Percentiles rank a stretch among this genome's conserved stretches.
These are phyloP conservation scores for Podaxis mareebaensis DNA, from an alignment of 768 basidiomycete genomes.

Conservation along the genomic window DNA sequence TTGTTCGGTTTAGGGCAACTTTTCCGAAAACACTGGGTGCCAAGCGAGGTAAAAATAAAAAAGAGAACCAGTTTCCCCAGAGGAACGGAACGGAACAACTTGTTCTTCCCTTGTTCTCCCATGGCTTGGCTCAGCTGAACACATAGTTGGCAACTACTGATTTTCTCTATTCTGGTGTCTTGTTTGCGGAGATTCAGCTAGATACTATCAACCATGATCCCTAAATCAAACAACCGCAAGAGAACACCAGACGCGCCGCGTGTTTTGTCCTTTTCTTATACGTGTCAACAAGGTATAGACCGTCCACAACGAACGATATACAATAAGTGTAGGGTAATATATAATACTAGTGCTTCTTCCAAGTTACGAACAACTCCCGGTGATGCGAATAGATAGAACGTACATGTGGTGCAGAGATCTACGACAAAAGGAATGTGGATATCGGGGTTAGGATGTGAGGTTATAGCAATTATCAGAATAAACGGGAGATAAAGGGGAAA, in stretches of 20 bases:
- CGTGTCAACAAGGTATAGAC: constrained; percentile 1
- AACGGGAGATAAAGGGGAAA: not conserved
- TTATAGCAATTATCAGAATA: constrained; percentile 4
- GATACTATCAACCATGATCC: too few species aligned
- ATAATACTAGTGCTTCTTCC: constrained; percentile 6
- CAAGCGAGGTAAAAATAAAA: not conserved
- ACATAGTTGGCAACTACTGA: not conserved
- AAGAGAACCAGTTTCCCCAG: not conserved
- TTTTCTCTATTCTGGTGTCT: not conserved
- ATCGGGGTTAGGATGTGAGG: not conserved
- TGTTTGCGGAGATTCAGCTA: not conserved
- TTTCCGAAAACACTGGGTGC: not conserved
- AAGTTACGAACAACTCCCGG: not conserved
- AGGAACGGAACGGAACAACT: constrained; percentile 1
- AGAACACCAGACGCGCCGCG: too few species aligned
- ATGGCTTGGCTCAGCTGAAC: not conserved
- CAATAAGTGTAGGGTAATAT: constrained; percentile 12
- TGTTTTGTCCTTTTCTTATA: not conserved
- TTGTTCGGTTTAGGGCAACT: not conserved
- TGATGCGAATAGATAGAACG: constrained; percentile 6
- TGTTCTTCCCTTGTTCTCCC: not conserved
- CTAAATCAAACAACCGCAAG: too few species aligned
- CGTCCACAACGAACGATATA: constrained; percentile 6
- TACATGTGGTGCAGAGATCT: constrained; percentile 15
- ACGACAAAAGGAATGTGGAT: constrained; percentile 5